Base-by-base conservation (phyloP, 2,329 filamentous ascomycete genomes). In the Stachybotrys chlorohalonatus region DNA sequence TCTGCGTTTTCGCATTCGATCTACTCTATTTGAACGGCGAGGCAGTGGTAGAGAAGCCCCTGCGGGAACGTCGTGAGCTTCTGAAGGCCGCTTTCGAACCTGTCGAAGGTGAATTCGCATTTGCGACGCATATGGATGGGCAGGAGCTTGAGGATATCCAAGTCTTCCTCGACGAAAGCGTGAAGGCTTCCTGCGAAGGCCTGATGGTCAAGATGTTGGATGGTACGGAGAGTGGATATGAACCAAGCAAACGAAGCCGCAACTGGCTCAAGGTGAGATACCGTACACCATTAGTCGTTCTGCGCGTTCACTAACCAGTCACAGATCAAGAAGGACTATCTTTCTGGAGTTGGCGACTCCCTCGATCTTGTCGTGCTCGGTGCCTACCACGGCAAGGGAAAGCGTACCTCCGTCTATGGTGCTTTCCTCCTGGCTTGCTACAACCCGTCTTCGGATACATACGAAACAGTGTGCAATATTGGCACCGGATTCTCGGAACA, bases 151-250 rank as follows among this genome's bases (percentile, higher is more conserved):
- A 97, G 53, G 90, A 95, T 65, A 99, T 99, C 54, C 93, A 97
- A 66, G 80, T 79, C 1, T 88, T 99, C 64, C 79, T 99, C 2
- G 94, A 99, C 65, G 93, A 97, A 56, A 94, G 89, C 64, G 88
- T 99, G 59, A 96, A 96, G 70, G 90, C 92, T 2, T 95, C 90
- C 0, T 99, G 94, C 66, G 94, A 99, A 75, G 94, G 94, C 11
- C 77, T 99, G 53, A 99, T 99, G 94, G 94, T 99, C 13, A 99
- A 99, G 77, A 99, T 99, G 94, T 75, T 99, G 56, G 93, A 97
- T 68, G 94, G 93, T 1, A 77, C 82, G 7, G 93, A 96, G 71
- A 95, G 90, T 62, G 90, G 89, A 63, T 99, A 99, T 68, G 93
- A 97, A 72, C 94, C 94, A 17, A 95, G 90, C 65, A 96, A 95